Evolutionary conservation across 345 rosid genomes (phyloP), one percentile per base, ranked within the genome.

Genomic region (Citrus sp.): DNA sequence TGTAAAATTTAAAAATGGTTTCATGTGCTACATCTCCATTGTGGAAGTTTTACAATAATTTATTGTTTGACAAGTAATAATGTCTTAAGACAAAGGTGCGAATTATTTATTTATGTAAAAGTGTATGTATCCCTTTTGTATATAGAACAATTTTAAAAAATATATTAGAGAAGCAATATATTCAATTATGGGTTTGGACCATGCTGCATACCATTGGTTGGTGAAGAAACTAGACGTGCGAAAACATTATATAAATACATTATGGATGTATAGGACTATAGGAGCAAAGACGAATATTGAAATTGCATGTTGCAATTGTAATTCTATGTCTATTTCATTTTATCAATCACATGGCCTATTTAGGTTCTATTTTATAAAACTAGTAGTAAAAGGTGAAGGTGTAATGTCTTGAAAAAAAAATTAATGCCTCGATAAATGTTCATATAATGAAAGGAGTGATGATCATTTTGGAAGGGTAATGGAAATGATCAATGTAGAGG

Each of bases 161-260:
- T 18, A 21, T 66, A 13, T 66, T 8, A n/a, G 22, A 21, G 46
- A 22, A 66, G 42, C 69, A 32, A 19, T 65, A 19, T 65, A n/a
- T 65, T 65, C 24, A 65, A 65, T 65, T 35, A 66, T 66, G 70
- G 25, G 27, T 21, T 66, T 66, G 70, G 70, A 66, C 42, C 70
- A 34, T 66, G 35, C 46, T n/a, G n/a, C 46, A 35, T 35, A 2
- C 46, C 7, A 54, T 66, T 1, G 25, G 46, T 35, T 66, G 70
- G 70, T 22, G 70, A 9, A 34, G 46, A 66, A 66, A 66, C 27
- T 66, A 34, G 46, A 35, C 35, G 70, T 8, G 37, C 22, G 16
- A 66, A 34, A 34, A 66, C 70, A 66, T 66, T 66, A 66, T 34
- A 21, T 66, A 65, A 18, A 35, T 34, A 34, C n/a, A 21, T 35